Evolutionary conservation across 306 rosid genomes (phyloP), one percentile per base, ranked within the genome.

Genomic region (Glycine latifolia): DNA sequence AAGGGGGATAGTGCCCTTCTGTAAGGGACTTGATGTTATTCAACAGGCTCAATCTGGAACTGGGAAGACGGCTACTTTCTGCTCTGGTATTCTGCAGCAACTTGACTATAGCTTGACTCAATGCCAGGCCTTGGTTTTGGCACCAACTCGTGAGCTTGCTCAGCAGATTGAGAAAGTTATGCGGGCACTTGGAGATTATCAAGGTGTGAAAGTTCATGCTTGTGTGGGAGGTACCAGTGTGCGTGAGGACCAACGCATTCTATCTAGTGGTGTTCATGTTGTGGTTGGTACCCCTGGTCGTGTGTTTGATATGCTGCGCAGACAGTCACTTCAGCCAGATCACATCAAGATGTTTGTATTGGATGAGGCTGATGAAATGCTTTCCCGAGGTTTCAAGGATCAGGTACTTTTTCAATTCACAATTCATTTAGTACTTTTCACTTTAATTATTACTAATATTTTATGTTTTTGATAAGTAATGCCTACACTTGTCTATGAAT

Each of bases 311-410:
- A 92, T 92, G 97, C 85, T 92, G 63, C 87, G 94, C 14, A 87
- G 94, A 31, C 92, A 90, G 78, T 87, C 97, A 31, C 97, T 92
- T 53, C 89, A 90, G 20, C 89, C 94, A 1, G 92, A 89, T 71
- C 35, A 76, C 85, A 92, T 92, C 85, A 90, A 80, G 81, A 92
- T 92, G 92, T 90, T 92, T 86, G 97, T 92, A 14, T 88, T 92
- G 89, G 97, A 92, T 85, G 94, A 92, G 84, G 97, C 97, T 77
- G 97, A 92, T 82, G 94, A 90, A 81, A 92, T 92, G 97, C 93
- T 90, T 60, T 92, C 97, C 16, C 82, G 94, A 10, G 97, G 94
- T 78, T 92, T 92, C 73, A 92, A 90, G 77, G 94, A 92, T 76
- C 97, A 92, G 97, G 97, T 92, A 15, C 31, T 2, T 26, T 26